Base-by-base conservation (phyloP, 306 rosid genomes). In the Inga laurina region DNA sequence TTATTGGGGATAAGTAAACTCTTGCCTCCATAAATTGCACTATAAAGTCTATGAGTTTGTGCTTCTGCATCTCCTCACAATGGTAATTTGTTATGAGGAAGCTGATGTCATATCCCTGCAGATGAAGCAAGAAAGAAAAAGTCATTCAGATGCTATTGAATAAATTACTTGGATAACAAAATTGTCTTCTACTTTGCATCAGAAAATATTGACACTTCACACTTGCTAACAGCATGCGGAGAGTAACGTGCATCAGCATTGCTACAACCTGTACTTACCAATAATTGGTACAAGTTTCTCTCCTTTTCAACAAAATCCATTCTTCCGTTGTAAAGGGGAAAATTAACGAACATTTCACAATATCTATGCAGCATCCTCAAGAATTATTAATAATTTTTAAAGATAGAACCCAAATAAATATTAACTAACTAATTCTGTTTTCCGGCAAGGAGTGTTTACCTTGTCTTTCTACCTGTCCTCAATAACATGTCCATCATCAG, bases 11-110 rank as follows among this genome's bases (percentile, higher is more conserved):
- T 70, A 70, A 87, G 37, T 46, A 82, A 86, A 79, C 74, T 80
- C 97, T 92, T 90, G 84, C 99, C 98, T 96, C 98, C 98, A 96
- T 94, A 87, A 96, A 96, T 82, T 96, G 98, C 80, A 94, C 97
- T 34, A 96, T 94, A 83, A 96, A 96, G 86, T 96, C 98, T 56
- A 96, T 96, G 87, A 96, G 99, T 68, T 92, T 96, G 35, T 94
- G 97, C 88, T 92, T 96, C 86, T 96, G 97, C 99, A 96, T 90
- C 56, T 94, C 98, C 90, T 96, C 99, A 22, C 94, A 96, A 72
- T 96, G 99, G 87, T 91, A 91, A 85, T 94, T 96, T 83, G 98
- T 96, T 83, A 96, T 88, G 43, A 96, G 99, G 90, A 96, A 96
- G 90, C 99, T 96, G 83, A 92, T 92, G 79, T 96, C 98, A 85